Conservation (phyloP, 768 basidiomycete species). For the Russula dissimulans region DNA sequence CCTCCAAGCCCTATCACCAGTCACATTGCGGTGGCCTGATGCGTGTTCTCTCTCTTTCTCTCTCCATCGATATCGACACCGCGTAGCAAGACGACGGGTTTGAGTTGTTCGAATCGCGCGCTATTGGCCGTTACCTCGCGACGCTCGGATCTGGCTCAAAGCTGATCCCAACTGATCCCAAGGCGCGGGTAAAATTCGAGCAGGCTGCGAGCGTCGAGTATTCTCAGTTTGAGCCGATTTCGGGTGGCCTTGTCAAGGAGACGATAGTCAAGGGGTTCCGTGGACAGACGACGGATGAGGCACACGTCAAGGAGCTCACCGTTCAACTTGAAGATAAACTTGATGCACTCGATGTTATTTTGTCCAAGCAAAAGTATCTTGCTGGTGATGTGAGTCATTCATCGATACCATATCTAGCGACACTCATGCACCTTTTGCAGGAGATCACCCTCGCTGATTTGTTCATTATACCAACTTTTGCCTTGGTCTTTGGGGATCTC, state of each 20-base stretch:
- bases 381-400: slow-evolving; percentile 10
- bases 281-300: not conserved
- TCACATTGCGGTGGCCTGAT: too few species aligned
- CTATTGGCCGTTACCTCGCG: slow-evolving; percentile 22
- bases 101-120: slow-evolving; percentile 24
- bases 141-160: slow-evolving; percentile 21
- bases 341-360: not conserved
- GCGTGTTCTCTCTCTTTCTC: too few species aligned
- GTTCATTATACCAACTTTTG: not conserved
- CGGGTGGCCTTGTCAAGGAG: not conserved
- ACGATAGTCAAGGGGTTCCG: not conserved
- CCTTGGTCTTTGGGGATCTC: not conserved
- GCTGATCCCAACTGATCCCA: slow-evolving; percentile 20
- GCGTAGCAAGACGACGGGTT: slow-evolving; percentile 23
- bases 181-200: slow-evolving; percentile 22
- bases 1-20: too few species aligned
- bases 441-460: slow-evolving; percentile 11
- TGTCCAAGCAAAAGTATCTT: slow-evolving; percentile 14
- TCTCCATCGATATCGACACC: too few species aligned
- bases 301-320: not conserved
- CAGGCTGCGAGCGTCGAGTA: slow-evolving; percentile 27
- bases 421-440: not conserved
- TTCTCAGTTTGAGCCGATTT: not conserved
- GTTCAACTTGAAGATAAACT: not conserved
- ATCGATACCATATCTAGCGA: too few species aligned